Evolutionary conservation across 345 rosid genomes (phyloP), one percentile per base, ranked within the genome.

Genomic region (Syzygium jambos): DNA sequence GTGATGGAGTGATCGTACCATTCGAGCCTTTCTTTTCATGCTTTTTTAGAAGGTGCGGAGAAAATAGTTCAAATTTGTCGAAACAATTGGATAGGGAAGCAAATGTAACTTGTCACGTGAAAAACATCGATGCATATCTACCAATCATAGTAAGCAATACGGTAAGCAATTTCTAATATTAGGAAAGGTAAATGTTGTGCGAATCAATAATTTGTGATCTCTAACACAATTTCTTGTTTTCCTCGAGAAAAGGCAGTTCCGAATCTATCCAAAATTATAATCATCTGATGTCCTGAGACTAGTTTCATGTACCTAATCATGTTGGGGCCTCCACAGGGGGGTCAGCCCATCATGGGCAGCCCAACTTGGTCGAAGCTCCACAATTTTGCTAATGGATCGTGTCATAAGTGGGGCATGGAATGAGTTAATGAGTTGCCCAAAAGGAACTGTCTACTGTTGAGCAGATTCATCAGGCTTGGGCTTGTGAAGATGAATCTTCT

Each of bases 41-140:
- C 49, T 34, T 9, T 10, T 9, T 14, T 1, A 1, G 0, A 11
- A 57, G 14, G 11, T 1, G 2, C 2, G 0, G 7, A 38, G 2
- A 38, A 68, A 34, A 38, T 7, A 73, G 49, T 17, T 2, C 78
- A 7, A 30, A 7, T 9, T 73, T 0, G 13, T 21, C 4, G 1
- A 38, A 73, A 73, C 0, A 19, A 73, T 0, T 41, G 3, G 0
- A 68, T 8, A 68, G 1, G 12, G 1, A 30, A 30, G 3, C 9
- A 16, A 17, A 65, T 4, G 22, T 7, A 34, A 16, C 25, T 34
- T 68, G 13, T 17, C 46, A 9, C 34, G 22, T 68, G 1, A 30
- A 17, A 68, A 68, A 34, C 13, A 34, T 2, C 78, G 17, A 68
- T 34, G 4, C 11, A 10, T 73, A 19, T 38, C 49, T 34, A 16